Base-by-base conservation (phyloP, 139 green algal species). In the Zygnema cylindricum region DNA sequence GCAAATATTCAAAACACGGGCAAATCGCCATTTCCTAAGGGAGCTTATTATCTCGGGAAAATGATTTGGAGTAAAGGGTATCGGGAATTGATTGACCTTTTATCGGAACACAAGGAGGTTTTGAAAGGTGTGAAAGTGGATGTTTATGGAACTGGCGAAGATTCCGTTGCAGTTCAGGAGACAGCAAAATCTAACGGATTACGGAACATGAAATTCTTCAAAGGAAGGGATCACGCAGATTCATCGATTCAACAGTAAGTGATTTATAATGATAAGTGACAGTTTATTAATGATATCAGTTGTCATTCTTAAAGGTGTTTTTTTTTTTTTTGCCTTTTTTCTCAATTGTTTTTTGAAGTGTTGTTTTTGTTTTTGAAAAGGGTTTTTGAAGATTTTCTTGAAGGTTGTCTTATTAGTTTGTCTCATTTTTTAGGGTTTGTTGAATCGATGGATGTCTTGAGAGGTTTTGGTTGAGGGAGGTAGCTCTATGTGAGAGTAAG, bases 31-130 rank as follows among this genome's bases (percentile, higher is more conserved):
- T 95, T 95, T 84, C 77, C 93, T 89, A 95, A 95, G 43, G 96
- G 97, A 69, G 94, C 94, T 0, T 99, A 99, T 94, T 99, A 98
- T 93, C 94, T 99, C n/a, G 97, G 97, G 85, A 98, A 98, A 92
- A 95, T 94, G 43, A 91, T 99, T 75, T 99, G 98, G 98, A 96
- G 94, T 85, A 99, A 99, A 93, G 98, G 98, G 85, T 99, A 99
- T 95, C 97, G 43, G 0, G 83, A 93, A 69, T 71, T 85, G 25
- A 42, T 91, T 3, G 90, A 93, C 76, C 43, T 93, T 2, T 30
- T 94, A 69, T 1, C 63, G 23, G 22, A 91, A 33, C 54, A 94
- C n/a, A 94, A 89, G 49, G 33, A 55, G 2, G 78, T 71, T 33
- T 30, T 89, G 55, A 69, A 1, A 2, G 22, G 41, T 1, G 42